phyloP scores from a whole-genome alignment of 768 basidiomycete species.

The Royoungia palumana region DNA sequence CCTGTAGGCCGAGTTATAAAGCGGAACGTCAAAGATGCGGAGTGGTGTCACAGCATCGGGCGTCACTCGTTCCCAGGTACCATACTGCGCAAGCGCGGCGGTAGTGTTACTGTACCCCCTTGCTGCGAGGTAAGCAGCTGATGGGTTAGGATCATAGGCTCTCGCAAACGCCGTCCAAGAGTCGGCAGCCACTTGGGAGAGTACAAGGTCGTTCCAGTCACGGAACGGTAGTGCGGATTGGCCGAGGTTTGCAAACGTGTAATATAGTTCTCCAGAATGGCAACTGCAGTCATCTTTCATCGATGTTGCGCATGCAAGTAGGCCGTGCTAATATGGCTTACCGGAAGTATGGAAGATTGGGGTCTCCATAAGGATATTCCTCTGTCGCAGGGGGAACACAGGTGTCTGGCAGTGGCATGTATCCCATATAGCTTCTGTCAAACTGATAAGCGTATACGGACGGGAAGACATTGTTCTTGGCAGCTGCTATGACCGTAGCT shows the following conservation, averaged over 20 bases:
- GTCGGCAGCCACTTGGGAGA: constrained; percentile 44
- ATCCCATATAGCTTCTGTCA: constrained; percentile 45
- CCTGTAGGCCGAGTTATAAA: constrained; percentile 4
- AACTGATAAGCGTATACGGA: constrained; percentile 47
- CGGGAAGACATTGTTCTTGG: constrained; percentile 40
- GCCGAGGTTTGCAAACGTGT: constrained; percentile 35
- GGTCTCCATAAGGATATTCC: constrained; percentile 45
- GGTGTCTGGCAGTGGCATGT: constrained; percentile 41
- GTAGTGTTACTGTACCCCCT: constrained; percentile 36
- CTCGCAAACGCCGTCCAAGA: constrained; percentile 47
- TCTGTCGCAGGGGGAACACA: constrained; percentile 43
- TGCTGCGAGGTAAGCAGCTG: constrained; percentile 37
- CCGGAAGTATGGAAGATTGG: constrained; percentile 47
- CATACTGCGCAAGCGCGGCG: not conserved
- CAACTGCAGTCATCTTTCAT: constrained; percentile 8
- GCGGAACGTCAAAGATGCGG: constrained; percentile 1
- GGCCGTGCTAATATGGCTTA: not conserved
- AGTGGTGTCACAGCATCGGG: not conserved
- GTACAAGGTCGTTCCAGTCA: constrained; percentile 43
- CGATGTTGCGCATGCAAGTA: not conserved
- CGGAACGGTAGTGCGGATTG: constrained; percentile 41
- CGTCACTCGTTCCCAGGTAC: constrained; percentile 2
- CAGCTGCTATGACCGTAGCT: constrained; percentile 44
- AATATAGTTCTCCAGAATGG: constrained; percentile 33
- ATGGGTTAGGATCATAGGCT: constrained; percentile 47